These are phyloP conservation scores for Antrodiella citrinella DNA, from an alignment of 768 basidiomycete species.

Conservation along the genomic window DNA sequence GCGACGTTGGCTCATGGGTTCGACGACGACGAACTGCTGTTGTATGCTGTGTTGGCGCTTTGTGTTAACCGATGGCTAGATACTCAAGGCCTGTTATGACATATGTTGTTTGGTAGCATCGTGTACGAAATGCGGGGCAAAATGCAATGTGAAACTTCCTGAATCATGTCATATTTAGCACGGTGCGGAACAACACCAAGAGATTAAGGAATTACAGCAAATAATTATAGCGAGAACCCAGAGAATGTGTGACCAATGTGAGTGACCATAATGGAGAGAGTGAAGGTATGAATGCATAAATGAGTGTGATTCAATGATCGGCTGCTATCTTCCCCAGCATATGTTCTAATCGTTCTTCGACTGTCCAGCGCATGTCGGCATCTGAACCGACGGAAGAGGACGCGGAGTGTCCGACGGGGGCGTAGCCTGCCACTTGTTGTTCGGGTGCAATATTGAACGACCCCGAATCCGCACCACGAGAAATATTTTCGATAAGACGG, in stretches of 20 bases:
- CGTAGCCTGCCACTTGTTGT: slow-evolving; percentile 21
- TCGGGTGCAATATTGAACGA: slow-evolving; percentile 69
- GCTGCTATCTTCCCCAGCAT: slow-evolving; percentile 42
- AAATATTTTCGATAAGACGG: slow-evolving; percentile 75
- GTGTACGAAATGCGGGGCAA: neutral
- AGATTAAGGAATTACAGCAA: neutral
- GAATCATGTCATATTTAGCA: neutral
- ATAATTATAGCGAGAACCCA: neutral
- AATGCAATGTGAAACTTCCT: neutral
- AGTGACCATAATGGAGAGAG: slow-evolving; percentile 2
- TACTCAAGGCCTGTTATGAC: slow-evolving; percentile 31
- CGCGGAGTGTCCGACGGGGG: slow-evolving; percentile 36
- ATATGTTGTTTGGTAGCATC: neutral
- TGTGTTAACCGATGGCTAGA: slow-evolving; percentile 74
- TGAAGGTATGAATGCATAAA: slow-evolving; percentile 1
- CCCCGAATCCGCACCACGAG: slow-evolving; percentile 73
- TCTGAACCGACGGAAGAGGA: slow-evolving; percentile 57
- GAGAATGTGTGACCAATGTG: neutral
- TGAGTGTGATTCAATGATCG: slow-evolving; percentile 16
- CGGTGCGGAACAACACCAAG: neutral
- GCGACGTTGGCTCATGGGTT: slow-evolving; percentile 60
- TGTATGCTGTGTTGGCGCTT: slow-evolving; percentile 57
- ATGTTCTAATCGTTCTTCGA: slow-evolving; percentile 70
- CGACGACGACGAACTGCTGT: slow-evolving; percentile 47
- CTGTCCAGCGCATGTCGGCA: slow-evolving; percentile 55